phyloP scores from a whole-genome alignment of 805 yeast species.

The Candida xiaguanensis region DNA sequence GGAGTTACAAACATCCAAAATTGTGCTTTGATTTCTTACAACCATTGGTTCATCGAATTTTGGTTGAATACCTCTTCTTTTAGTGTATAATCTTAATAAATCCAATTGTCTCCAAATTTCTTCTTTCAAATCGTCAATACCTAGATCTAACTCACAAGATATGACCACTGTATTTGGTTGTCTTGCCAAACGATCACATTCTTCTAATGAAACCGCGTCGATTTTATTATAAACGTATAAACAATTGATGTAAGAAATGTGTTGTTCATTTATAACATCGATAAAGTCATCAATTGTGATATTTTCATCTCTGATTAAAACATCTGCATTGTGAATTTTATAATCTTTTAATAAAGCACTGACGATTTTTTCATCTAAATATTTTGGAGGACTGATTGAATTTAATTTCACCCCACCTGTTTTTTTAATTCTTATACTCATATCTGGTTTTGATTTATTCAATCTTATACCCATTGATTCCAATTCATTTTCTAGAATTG shows the following conservation, averaged over 20 bases:
- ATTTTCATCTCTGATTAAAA: conserved; percentile 81
- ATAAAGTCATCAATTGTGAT: conserved; percentile 89
- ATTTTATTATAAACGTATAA: conserved; percentile 92
- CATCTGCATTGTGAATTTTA: conserved; percentile 90
- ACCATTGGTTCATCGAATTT: conserved; percentile 88
- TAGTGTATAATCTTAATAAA: conserved; percentile 79
- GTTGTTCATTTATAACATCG: conserved; percentile 84
- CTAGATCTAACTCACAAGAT: conserved; percentile 86
- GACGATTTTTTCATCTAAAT: conserved; percentile 77
- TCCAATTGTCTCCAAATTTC: conserved; percentile 90
- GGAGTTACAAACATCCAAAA: conserved; percentile 86
- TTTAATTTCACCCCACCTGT: conserved; percentile 91
- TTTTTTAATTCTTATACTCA: conserved; percentile 71
- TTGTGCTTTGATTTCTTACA: conserved; percentile 72
- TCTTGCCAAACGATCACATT: conserved; percentile 86
- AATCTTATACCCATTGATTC: conserved; percentile 92
- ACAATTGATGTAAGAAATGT: conserved; percentile 86
- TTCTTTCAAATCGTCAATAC: conserved; percentile 82
- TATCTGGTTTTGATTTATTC: conserved; percentile 77
- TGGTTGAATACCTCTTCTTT: conserved; percentile 78
- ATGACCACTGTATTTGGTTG: conserved; percentile 91
- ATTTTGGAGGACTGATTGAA: conserved; percentile 74
- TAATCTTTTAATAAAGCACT: conserved; percentile 77
- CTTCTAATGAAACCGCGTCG: conserved; percentile 93
- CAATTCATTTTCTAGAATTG: conserved; percentile 79